Percentiles rank a stretch among this genome's conserved stretches.
These are phyloP conservation scores for Phytophthora podocarpi DNA, from an alignment of 352 stramenopile species.

Conservation along the genomic window DNA sequence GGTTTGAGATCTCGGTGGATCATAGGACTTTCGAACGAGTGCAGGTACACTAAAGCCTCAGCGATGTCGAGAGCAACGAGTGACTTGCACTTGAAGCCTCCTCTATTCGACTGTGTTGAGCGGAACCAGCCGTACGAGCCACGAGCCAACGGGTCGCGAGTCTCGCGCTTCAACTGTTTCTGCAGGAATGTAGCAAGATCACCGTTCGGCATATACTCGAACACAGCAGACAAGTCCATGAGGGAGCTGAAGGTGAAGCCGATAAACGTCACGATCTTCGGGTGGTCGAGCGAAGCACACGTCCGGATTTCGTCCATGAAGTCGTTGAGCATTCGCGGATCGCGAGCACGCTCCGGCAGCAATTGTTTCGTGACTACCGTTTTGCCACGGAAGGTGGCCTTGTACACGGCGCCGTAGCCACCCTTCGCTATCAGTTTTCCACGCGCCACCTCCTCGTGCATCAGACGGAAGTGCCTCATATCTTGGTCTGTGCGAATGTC, in stretches of 20 bases:
- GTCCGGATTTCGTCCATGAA: constrained; percentile 61
- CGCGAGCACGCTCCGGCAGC: constrained; percentile 36
- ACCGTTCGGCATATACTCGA: constrained; percentile 55
- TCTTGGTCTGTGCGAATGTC: constrained; percentile 76
- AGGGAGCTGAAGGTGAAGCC: constrained; percentile 63
- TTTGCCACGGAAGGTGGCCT: constrained; percentile 43
- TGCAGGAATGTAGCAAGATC: constrained; percentile 51
- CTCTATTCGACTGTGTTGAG: constrained; percentile 21
- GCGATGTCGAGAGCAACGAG: constrained; percentile 49
- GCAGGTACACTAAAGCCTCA: constrained; percentile 50
- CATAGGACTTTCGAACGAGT: constrained; percentile 48
- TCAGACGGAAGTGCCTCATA: constrained; percentile 57
- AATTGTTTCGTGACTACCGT: constrained; percentile 57
- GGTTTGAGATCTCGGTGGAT: constrained; percentile 67
- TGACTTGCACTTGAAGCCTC: constrained; percentile 43
- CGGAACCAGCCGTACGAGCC: constrained; percentile 40
- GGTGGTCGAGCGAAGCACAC: constrained; percentile 43
- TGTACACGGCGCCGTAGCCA: constrained; percentile 68
- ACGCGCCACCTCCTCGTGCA: constrained; percentile 50
- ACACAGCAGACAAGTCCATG: constrained; percentile 53
- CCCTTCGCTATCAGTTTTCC: constrained; percentile 49
- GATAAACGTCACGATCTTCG: constrained; percentile 56
- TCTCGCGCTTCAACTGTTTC: constrained; percentile 40
- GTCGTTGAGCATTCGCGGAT: constrained; percentile 42
- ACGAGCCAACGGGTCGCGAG: constrained; percentile 22